phyloP scores from a whole-genome alignment of 2,329 filamentous ascomycete genomes.

The Capronia epimyces region DNA sequence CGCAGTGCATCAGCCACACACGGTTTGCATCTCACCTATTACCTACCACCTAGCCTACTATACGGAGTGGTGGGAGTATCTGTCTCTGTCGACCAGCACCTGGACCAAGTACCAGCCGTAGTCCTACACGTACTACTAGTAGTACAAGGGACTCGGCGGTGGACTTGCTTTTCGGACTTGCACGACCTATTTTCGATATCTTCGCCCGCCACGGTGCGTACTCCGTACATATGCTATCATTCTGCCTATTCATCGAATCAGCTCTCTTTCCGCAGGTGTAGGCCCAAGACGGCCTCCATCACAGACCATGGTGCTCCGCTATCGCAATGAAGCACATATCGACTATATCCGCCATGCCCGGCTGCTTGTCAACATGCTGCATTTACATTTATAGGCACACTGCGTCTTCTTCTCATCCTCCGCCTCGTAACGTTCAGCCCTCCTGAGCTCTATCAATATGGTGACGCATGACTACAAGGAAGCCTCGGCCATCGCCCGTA shows the following conservation, averaged over 20 bases:
- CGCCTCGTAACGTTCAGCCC: neutral
- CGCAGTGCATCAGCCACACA: neutral
- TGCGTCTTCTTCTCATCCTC: neutral
- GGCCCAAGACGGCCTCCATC: neutral
- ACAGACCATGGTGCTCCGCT: constrained; percentile 6
- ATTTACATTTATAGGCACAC: neutral
- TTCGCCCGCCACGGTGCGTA: neutral
- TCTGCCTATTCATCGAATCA: neutral
- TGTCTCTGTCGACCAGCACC: too few relatives aligned
- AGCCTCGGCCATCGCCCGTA: constrained; percentile 36
- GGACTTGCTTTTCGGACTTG: neutral
- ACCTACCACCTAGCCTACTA: neutral
- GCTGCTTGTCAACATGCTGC: neutral
- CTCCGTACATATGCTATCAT: neutral
- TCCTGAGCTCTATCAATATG: constrained; percentile 8
- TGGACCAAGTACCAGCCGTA: too few relatives aligned
- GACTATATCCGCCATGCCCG: neutral
- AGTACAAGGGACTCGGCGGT: too few relatives aligned
- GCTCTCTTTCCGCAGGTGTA: neutral
- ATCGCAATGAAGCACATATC: constrained; percentile 6
- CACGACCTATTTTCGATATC: neutral
- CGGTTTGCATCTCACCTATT: neutral
- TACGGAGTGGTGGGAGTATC: too few relatives aligned
- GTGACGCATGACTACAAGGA: constrained; percentile 33
- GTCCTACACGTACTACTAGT: too few relatives aligned